Base-by-base conservation (phyloP, 2,329 filamentous ascomycete genomes). In the Balansia obtecta region DNA sequence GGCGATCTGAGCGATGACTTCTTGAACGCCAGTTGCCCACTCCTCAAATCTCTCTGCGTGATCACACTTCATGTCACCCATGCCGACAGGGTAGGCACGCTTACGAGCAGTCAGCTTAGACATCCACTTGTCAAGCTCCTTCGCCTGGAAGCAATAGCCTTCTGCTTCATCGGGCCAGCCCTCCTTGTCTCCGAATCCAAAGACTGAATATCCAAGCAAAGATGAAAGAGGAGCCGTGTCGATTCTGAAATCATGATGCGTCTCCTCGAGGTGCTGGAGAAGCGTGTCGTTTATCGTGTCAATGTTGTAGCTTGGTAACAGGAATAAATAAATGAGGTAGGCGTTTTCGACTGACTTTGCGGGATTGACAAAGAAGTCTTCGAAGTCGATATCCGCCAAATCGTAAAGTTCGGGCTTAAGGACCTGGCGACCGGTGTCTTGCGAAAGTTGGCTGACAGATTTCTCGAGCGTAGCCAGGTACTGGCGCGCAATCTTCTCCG, bases 181-280 rank as follows among this genome's bases (percentile, higher is more conserved):
- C 63, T 95, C 87, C 54, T 79, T 82, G 64, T 97, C 91, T 16
- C 91, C 91, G 61, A 96, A 86, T 0, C 93, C 93, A 70, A 97
- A 97, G 0, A 97, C 89, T 0, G 88, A 88, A 63, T 95, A 97
- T 9, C 91, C 91, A 2, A 90, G 71, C 15, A 97, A 68, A 1
- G 75, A 70, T 0, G 84, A 82, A 45, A 98, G 68, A 0, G 93
- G 85, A 0, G 86, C 84, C 0, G 89, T 95, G 60, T 97, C 90
- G 57, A 98, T 94, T 52, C 91, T 82, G 72, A 97, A 97, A 66
- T 98, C 93, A 68, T 97, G 82, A 63, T 97, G 91, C 0, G 90
- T 97, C 65, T 98, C 91, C 62, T 86, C 77, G 6, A 98, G 71
- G 64, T 95, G 88, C 55, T 88, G 82, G 22, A 97, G 72, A 64